Conservation (phyloP, 495 filamentous ascomycete genomes). For the Penicillium mononematosum region DNA sequence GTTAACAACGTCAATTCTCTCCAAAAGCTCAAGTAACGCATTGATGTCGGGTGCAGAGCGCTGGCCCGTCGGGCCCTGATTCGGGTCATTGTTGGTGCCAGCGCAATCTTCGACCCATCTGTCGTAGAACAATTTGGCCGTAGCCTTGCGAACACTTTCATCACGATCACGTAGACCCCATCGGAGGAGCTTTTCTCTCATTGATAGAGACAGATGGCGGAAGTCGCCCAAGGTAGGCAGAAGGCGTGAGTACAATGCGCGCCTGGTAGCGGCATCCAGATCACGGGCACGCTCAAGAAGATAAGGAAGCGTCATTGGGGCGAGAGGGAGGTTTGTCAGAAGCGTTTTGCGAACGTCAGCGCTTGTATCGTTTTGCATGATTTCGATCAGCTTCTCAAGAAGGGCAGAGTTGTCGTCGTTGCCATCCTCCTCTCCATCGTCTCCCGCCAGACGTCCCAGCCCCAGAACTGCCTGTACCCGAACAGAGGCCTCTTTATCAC, state of each 20-base stretch:
- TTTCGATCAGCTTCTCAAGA: slow-evolving; percentile 79
- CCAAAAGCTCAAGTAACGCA: slow-evolving; percentile 81
- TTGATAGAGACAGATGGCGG: slow-evolving; percentile 88
- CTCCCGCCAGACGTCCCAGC: slow-evolving; percentile 77
- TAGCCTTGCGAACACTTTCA: slow-evolving; percentile 89
- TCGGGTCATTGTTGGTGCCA: slow-evolving; percentile 52
- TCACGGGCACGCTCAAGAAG: slow-evolving; percentile 90
- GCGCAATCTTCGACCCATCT: slow-evolving; percentile 96
- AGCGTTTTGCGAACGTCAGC: slow-evolving; percentile 88
- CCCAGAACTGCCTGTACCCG: slow-evolving; percentile 92
- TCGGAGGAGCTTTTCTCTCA: slow-evolving; percentile 91
- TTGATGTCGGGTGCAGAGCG: slow-evolving; percentile 64
- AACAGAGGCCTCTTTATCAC: slow-evolving; percentile 90
- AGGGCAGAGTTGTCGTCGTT: slow-evolving; percentile 68
- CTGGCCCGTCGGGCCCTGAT: slow-evolving; percentile 45
- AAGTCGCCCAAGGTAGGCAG: slow-evolving; percentile 93
- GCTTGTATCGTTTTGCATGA: slow-evolving; percentile 91
- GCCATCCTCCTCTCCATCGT: slow-evolving; percentile 70
- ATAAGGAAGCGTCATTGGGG: slow-evolving; percentile 79
- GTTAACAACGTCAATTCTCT: slow-evolving; percentile 89
- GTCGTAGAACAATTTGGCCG: slow-evolving; percentile 84
- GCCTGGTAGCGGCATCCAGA: slow-evolving; percentile 75
- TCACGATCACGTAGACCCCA: slow-evolving; percentile 96
- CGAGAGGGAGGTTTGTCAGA: slow-evolving; percentile 82
- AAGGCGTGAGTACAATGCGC: slow-evolving; percentile 83